Conservation (phyloP, 352 stramenopile species). For the Phytophthora pisi region DNA sequence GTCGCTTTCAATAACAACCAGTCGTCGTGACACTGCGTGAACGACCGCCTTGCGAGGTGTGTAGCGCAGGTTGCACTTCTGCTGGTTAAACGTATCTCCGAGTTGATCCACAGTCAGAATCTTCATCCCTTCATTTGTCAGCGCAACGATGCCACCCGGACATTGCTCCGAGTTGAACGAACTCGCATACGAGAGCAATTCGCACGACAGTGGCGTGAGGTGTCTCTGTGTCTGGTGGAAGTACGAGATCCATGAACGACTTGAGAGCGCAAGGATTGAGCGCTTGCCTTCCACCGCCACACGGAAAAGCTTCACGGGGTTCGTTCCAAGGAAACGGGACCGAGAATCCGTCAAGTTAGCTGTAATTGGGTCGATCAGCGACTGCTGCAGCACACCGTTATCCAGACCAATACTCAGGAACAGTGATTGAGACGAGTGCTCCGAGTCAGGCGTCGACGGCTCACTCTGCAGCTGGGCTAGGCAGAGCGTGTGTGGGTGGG, state of each 20-base stretch:
- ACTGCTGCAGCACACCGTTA: conserved; percentile 96
- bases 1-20: conserved; percentile 98
- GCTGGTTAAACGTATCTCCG: conserved; percentile 98
- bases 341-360: conserved; percentile 85
- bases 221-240: conserved; percentile 91
- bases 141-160: conserved; percentile 96
- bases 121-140: conserved; percentile 95
- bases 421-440: conserved; percentile 64
- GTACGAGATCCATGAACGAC: conserved; percentile 96
- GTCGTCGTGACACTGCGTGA: conserved; percentile 81
- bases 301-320: conserved; percentile 95
- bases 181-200: conserved; percentile 94
- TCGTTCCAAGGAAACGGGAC: conserved; percentile 94
- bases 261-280: conserved; percentile 95
- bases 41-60: conserved; percentile 96
- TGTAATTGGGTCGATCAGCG: conserved; percentile 88
- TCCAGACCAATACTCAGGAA: conserved; percentile 92
- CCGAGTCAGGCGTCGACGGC: conserved; percentile 53
- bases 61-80: conserved; percentile 95
- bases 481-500: conserved; percentile 83
- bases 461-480: conserved; percentile 84
- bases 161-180: conserved; percentile 97
- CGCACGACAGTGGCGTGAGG: conserved; percentile 96
- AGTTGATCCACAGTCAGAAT: conserved; percentile 97
- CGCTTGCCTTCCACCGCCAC: conserved; percentile 89